Base-by-base conservation (phyloP, 768 basidiomycete species). In the Hygrophorus pudorinus region DNA sequence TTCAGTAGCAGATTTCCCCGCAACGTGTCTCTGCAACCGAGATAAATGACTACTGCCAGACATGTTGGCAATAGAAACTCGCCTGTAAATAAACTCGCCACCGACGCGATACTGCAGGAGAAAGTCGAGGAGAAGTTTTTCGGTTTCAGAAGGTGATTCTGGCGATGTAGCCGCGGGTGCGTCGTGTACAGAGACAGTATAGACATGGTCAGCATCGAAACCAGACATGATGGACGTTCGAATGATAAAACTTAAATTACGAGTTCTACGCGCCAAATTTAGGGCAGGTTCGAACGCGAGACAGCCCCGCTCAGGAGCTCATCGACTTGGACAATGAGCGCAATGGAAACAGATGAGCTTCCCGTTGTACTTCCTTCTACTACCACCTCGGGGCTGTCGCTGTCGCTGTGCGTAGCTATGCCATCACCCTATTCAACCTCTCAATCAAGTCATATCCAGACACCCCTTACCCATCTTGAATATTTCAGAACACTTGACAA, bases 391-490 rank as follows among this genome's bases (percentile, higher is more conserved):
- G 85, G 85, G 4, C 64, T 89, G 43, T 79, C 82, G 2, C 67
- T 88, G 44, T 79, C 82, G 24, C 64, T 89, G 86, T 87, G 54
- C 51, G 83, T 64, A 40, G 21, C 37, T 32, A 42, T 41, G 32
- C 17, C 28, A 12, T 41, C 31, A 10, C 17, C 28, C 9, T n/a
- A 24, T 32, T 20, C 18, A 5, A 24, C 30, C 33, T 36, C 42
- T 34, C 28, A 38, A 17, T 52, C 11, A 11, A 38, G 55, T 53
- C 55, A 54, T 56, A 52, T 52, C 60, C 56, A 98, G 93, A 44
- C 96, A 98, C 62, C 94, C 96, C 30, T 73, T 98, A 11, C 91
- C 96, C 8, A 91, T 99, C 58, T 74, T 99, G 50, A 96, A 92
- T 62, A 85, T 98, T 56, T 96, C 93, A 1, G 96, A 98, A 56